Evolutionary conservation across 257 asterid species (phyloP), one percentile per base, ranked within the genome.

Genomic region (Catharanthus roseus): DNA sequence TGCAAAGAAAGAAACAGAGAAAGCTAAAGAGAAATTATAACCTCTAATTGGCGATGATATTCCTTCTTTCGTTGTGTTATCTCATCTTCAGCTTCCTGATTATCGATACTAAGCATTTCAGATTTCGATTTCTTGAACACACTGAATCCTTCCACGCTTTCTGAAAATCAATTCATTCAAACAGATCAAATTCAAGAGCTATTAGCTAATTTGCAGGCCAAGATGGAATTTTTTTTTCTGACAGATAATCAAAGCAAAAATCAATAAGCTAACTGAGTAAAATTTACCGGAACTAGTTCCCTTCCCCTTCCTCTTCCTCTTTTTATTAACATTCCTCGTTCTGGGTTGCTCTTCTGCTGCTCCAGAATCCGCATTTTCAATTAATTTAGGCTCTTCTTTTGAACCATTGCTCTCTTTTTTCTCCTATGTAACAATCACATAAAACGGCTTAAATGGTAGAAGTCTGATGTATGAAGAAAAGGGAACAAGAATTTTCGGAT

Each of bases 31-130:
- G 57, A 75, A 57, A 65, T 75, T 28, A 4, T 6, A 29, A 92
- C 98, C 97, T 92, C 96, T 83, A 88, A 64, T 69, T 85, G 92
- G 71, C 82, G 90, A 82, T 90, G 73, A 76, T 86, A 90, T 80
- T 87, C 96, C 77, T 92, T 92, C 85, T 92, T 92, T 64, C 81
- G 85, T 77, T 68, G 77, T 39, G 68, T 12, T 77, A 77, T 68
- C 76, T 76, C 88, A 72, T 79, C 80, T 68, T 80, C 84, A 9
- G 81, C 77, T 15, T 70, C 70, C 13, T 71, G 85, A 63, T 44
- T 74, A 76, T 67, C 88, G 66, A 83, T 77, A 45, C 65, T 74
- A 38, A 65, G 79, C 39, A 71, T 82, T 77, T 82, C 84, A 53
- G 82, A 75, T 76, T 84, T 85, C 24, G 92, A 85, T 73, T 86